Conservation (phyloP, 495 filamentous ascomycete genomes). For the Aspergillus nanangensis region DNA sequence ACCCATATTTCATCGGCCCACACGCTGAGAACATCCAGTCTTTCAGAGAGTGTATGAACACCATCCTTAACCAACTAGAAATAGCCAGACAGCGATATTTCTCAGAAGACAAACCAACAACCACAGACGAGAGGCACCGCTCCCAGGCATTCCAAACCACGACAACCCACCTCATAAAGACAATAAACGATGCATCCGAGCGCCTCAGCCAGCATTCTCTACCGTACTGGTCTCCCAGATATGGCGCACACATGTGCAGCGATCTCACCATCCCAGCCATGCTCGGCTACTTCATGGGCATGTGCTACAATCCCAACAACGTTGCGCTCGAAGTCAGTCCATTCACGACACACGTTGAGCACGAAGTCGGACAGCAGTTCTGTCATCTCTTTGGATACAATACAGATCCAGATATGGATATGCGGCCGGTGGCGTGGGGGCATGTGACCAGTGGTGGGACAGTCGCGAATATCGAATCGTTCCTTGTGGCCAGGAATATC, state of each 20-base stretch:
- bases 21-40: constrained; percentile 34
- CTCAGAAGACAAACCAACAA: constrained; percentile 28
- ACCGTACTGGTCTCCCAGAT: constrained; percentile 42
- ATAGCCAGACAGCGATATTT: constrained; percentile 26
- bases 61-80: constrained; percentile 29
- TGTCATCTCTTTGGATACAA: constrained; percentile 42
- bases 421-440: constrained; percentile 25
- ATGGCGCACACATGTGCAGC: constrained; percentile 42
- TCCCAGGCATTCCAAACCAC: constrained; percentile 21
- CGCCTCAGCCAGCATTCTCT: constrained; percentile 32
- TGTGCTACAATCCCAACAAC: constrained; percentile 49
- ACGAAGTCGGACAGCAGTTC: constrained; percentile 38
- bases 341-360: constrained; percentile 34
- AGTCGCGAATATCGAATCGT: constrained; percentile 43
- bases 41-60: constrained; percentile 29
- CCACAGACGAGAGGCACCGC: constrained; percentile 20
- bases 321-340: constrained; percentile 42
- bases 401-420: constrained; percentile 13
- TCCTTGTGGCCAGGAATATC: constrained; percentile 44
- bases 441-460: constrained; percentile 42
- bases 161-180: constrained; percentile 20
- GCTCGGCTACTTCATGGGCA: constrained; percentile 42
- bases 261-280: constrained; percentile 28
- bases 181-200: constrained; percentile 17
- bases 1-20: constrained; percentile 42